Base-by-base conservation (phyloP, 768 basidiomycete species). In the Amanita muscaria region DNA sequence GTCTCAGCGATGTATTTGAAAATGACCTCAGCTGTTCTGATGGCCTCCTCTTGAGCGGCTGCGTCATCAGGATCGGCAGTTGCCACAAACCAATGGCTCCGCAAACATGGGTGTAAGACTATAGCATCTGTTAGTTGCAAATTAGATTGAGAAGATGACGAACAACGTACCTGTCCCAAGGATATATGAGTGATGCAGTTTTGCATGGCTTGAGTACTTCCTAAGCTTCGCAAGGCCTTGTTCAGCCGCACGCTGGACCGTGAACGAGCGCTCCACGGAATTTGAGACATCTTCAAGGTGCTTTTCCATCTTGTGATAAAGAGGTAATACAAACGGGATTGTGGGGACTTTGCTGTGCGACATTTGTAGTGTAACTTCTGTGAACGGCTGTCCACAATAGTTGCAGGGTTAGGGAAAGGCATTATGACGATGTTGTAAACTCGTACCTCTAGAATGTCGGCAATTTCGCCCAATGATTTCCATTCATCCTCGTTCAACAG, bases 351-450 rank as follows among this genome's bases (percentile, higher is more conserved):
- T 42, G 15, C 49, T 37, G 5, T 35, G 44, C 5, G 59, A 64
- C 54, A 65, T 59, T 24, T 53, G 48, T 9, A 51, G 30, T 3
- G 59, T 65, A 2, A 58, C 57, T 12, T 61, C 25, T 4, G 59
- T 59, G 43, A 66, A 64, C n/a, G 54, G 48, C 61, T 64, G 46
- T n/a, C n/a, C n/a, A n/a, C n/a, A n/a, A n/a, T n/a, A 19, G n/a
- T n/a, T n/a, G n/a, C n/a, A n/a, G n/a, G n/a, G n/a, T n/a, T n/a
- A n/a, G n/a, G n/a, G n/a, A n/a, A n/a, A n/a, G n/a, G n/a, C n/a
- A n/a, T n/a, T n/a, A n/a, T n/a, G n/a, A n/a, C n/a, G n/a, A n/a
- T n/a, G n/a, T n/a, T n/a, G n/a, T n/a, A n/a, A n/a, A n/a, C n/a
- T n/a, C 35, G 10, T 42, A 56, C 56, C 47, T 59, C 44, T 16